Conservation (phyloP, 169 alveolate genomes). For the Besnoitia besnoiti region DNA sequence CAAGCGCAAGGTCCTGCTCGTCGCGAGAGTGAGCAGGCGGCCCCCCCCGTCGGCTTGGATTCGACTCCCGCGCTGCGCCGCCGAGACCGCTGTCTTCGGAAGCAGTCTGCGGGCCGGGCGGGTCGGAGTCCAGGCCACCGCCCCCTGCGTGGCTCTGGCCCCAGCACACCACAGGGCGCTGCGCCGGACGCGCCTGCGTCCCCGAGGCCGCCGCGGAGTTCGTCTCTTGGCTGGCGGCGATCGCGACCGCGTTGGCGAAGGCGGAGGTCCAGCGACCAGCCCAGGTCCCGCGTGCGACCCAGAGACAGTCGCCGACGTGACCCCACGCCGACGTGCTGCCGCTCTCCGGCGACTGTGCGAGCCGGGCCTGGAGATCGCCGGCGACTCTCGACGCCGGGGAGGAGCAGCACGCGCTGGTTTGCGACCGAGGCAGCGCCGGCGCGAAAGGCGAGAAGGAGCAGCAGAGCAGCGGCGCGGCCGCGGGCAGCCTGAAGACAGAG, state of each 20-base stretch:
- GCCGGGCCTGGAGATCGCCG: background rate
- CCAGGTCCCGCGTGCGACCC: background rate
- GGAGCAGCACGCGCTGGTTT: background rate
- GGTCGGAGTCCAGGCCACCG: too few species aligned
- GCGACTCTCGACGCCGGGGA: background rate
- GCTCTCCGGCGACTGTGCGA: background rate
- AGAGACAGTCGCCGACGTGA: background rate
- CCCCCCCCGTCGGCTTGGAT: too few species aligned
- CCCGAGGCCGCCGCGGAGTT: too few species aligned
- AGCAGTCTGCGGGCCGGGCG: too few species aligned
- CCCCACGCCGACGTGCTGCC: background rate
- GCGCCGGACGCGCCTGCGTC: too few species aligned
- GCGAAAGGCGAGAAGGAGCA: background rate
- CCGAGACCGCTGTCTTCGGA: too few species aligned
- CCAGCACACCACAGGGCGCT: too few species aligned
- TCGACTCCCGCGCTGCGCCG: too few species aligned
- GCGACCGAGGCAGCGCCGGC: background rate
- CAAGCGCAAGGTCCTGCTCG: too few species aligned
- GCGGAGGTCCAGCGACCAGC: background rate
- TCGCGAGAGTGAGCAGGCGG: too few species aligned
- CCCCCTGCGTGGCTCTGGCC: too few species aligned
- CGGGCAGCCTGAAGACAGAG: background rate
- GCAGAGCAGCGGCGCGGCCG: background rate
- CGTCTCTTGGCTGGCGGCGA: background rate
- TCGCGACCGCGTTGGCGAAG: background rate